Base-by-base conservation (phyloP, 148 eudicot species). In the Talinum fruticosum region DNA sequence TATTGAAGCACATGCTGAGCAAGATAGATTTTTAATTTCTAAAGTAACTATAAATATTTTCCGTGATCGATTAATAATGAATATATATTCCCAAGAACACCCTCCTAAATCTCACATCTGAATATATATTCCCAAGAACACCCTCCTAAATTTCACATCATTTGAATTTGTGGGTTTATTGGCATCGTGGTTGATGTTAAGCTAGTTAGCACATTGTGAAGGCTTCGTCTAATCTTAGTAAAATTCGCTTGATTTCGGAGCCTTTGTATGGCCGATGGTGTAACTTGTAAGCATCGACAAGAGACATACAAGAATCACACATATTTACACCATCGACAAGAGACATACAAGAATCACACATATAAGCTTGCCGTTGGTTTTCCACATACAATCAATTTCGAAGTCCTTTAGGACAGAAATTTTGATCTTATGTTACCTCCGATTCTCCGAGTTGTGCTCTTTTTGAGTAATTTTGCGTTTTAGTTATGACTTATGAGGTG, bases 21-120 rank as follows among this genome's bases (percentile, higher is more conserved):
- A 81, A 84, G 93, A 96, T 93, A 49, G 28, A n/a, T 10, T n/a
- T 26, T 37, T 53, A 10, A 8, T 32, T 49, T n/a, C n/a, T n/a
- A n/a, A n/a, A n/a, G n/a, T n/a, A n/a, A n/a, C n/a, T 33, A 33
- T 8, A 77, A 14, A 28, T 10, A 2, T 69, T 53, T 64, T 37
- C 26, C n/a, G 36, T 74, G 69, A 19, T 64, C 10, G 18, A 65
- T 10, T 18, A 18, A 77, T 24, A 45, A 47, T 3, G 69, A 47
- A n/a, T n/a, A n/a, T n/a, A n/a, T n/a, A n/a, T n/a, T n/a, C 57
- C 57, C 57, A 3, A 16, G 57, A 51, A 15, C n/a, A 18, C 57
- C 57, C 57, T 51, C 23, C 57, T 23, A 19, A 51, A 51, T 19
- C 57, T 51, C 23, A 51, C 3, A 5, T 51, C 57, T n/a, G n/a